These are phyloP conservation scores for Suhomyces maxii DNA, from an alignment of 1,139 yeast species.

Conservation along the genomic window DNA sequence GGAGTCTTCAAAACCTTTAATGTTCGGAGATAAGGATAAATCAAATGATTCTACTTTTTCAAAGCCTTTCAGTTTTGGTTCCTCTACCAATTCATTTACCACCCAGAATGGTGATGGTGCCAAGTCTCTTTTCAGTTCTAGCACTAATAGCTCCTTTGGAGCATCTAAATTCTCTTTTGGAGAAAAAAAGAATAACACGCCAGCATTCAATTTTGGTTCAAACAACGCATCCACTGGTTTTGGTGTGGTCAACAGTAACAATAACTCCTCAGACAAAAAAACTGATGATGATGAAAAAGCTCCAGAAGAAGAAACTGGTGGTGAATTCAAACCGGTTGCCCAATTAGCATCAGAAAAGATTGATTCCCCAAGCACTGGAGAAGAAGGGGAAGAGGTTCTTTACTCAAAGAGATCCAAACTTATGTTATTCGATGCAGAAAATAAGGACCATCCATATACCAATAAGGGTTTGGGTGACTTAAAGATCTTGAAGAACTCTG, in stretches of 20 bases:
- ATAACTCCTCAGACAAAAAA: background rate
- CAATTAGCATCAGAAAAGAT: slow-evolving; percentile 44
- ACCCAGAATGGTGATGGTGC: slow-evolving; percentile 4
- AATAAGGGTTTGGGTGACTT: slow-evolving; percentile 81
- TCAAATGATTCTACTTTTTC: slow-evolving; percentile 5
- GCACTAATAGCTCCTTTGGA: background rate
- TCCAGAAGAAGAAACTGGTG: slow-evolving; percentile 42
- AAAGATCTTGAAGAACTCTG: slow-evolving; percentile 63
- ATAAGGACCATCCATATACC: slow-evolving; percentile 51
- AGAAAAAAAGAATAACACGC: slow-evolving; percentile 7
- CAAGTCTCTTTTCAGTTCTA: slow-evolving; percentile 29
- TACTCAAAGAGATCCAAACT: slow-evolving; percentile 74
- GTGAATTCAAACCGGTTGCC: slow-evolving; percentile 49
- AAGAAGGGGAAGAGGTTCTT: slow-evolving; percentile 71
- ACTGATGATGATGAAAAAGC: slow-evolving; percentile 25
- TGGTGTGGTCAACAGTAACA: background rate
- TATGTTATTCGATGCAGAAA: slow-evolving; percentile 56
- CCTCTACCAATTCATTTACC: slow-evolving; percentile 5
- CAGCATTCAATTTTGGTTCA: slow-evolving; percentile 14
- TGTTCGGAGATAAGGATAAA: slow-evolving; percentile 8
- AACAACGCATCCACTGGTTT: background rate
- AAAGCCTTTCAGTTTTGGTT: slow-evolving; percentile 24
- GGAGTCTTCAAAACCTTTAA: slow-evolving; percentile 11
- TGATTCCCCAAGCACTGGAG: slow-evolving; percentile 64
- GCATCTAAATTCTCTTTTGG: background rate